Base-by-base conservation (phyloP, 2,329 filamentous ascomycete genomes). In the Coniochaeta sp. region DNA sequence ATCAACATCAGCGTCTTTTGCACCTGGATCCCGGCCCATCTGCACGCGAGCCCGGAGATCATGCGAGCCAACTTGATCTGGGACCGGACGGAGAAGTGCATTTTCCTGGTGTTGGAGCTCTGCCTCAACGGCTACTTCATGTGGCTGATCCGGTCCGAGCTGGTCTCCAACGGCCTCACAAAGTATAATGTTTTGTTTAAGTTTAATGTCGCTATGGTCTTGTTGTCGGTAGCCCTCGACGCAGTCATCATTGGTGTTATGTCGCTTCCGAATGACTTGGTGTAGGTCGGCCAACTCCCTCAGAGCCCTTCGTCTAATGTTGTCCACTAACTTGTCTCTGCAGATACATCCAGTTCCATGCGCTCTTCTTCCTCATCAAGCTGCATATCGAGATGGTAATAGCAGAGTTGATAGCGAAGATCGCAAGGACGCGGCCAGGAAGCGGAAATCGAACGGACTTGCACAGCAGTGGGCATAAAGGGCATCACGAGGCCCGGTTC, bases 341-440 rank as follows among this genome's bases (percentile, higher is more conserved):
- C 32, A 63, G 61, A 16, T 78, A 76, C 60, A 67, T 76, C 26
- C 73, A 76, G 58, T 73, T 76, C 56, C 72, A 76, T 52, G 71
- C 72, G 0, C 61, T 75, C 2, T 68, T 69, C 6, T 77, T 74
- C 58, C 63, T 75, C 20, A 63, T 74, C 54, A 78, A 78, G 55
- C 65, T 78, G 22, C 68, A 75, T 56, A 76, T 79, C 59, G 74
- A 77, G 57, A 73, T 78, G 68, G 72, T 70, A 49, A 74, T 78
- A 70, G 74, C 75, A 53, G 71, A 74, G 51, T 67, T 79, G 18
- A 74, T 77, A 53, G 69, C 61, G 18, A 71, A 70, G 55, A 63
- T 70, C 33, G 65, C 66, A 32, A 60, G 51, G 18, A 52, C 35
- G 31, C 55, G 56, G 9, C 5, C 33, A 3, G 33, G 6, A 22